Evolutionary conservation across 2,329 filamentous ascomycete species (phyloP).

Genomic region (Trichoderma oligosporum): DNA sequence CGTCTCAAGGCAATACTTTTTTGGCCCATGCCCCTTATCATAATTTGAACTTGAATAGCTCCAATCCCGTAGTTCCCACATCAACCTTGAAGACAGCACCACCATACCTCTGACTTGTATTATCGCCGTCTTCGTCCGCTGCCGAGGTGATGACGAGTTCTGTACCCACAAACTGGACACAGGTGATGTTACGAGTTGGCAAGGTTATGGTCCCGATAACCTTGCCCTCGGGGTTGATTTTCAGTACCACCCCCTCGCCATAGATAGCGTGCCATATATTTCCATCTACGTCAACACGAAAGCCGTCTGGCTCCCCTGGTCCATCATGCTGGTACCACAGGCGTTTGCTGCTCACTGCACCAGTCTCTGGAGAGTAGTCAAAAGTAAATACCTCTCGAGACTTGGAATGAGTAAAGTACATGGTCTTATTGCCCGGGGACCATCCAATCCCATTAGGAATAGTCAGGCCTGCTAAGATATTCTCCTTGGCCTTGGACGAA

Average conservation of each 20-base stretch:
- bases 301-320: slow-evolving; percentile 73
- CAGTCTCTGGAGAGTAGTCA: slow-evolving; percentile 65
- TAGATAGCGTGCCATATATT: slow-evolving; percentile 87
- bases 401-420: slow-evolving; percentile 82
- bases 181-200: slow-evolving; percentile 77
- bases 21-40: neutral
- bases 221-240: slow-evolving; percentile 65
- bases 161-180: slow-evolving; percentile 72
- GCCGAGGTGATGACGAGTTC: slow-evolving; percentile 78
- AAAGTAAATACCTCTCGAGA: slow-evolving; percentile 67
- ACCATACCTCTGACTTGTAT: slow-evolving; percentile 58
- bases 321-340: slow-evolving; percentile 69
- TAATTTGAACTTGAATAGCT: slow-evolving; percentile 62
- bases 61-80: slow-evolving; percentile 66
- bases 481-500: slow-evolving; percentile 51
- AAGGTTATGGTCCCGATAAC: slow-evolving; percentile 71
- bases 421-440: slow-evolving; percentile 66
- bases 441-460: slow-evolving; percentile 86
- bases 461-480: slow-evolving; percentile 59
- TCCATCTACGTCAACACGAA: slow-evolving; percentile 78
- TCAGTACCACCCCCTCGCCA: slow-evolving; percentile 70
- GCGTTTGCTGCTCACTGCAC: slow-evolving; percentile 63
- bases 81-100: slow-evolving; percentile 74
- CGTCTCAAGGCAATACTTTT: neutral
- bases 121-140: slow-evolving; percentile 60